Conservation (phyloP, 345 rosid species). For the Eucalyptus melliodora region DNA sequence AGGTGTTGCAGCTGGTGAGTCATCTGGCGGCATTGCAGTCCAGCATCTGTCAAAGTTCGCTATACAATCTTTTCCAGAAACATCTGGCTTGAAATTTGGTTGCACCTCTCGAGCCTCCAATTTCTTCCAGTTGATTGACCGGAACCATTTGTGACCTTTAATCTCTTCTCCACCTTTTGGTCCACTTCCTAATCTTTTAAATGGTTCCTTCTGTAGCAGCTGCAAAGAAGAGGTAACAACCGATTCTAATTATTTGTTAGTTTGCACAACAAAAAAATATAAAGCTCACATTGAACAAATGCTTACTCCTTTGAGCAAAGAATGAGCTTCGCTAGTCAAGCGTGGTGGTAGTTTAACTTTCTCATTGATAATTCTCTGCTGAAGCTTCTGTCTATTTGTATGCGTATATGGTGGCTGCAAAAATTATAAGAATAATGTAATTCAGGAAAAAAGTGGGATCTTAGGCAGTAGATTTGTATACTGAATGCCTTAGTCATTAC, state of each 20-base stretch:
- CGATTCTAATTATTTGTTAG: not conserved
- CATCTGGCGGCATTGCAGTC: conserved; percentile 64
- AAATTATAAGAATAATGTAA: not conserved
- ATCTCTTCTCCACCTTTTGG: conserved; percentile 48
- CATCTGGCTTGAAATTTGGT: conserved; percentile 63
- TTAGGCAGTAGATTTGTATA: not conserved
- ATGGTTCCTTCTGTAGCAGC: conserved; percentile 66
- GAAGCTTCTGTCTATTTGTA: conserved; percentile 57
- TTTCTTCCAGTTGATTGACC: conserved; percentile 56
- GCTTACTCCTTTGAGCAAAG: conserved; percentile 63
- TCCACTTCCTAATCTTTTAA: conserved; percentile 59
- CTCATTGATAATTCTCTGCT: conserved; percentile 61
- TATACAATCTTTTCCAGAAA: conserved; percentile 55
- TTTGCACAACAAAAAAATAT: not conserved
- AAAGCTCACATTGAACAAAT: not conserved
- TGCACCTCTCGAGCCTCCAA: conserved; percentile 44
- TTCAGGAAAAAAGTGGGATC: not conserved
- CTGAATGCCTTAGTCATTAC: not conserved
- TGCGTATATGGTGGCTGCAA: conserved; percentile 51
- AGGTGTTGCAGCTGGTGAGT: conserved; percentile 67
- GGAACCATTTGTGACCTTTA: conserved; percentile 61
- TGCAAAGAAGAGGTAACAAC: not conserved
- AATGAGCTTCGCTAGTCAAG: conserved; percentile 53
- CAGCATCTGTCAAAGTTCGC: conserved; percentile 65
- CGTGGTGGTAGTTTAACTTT: conserved; percentile 55